A percentile compares a stretch with the other conserved stretches of the same genome.
Evolutionary conservation across 1,284 basidiomycete species (phyloP).

Genomic region (Meripilus lineatus): DNA sequence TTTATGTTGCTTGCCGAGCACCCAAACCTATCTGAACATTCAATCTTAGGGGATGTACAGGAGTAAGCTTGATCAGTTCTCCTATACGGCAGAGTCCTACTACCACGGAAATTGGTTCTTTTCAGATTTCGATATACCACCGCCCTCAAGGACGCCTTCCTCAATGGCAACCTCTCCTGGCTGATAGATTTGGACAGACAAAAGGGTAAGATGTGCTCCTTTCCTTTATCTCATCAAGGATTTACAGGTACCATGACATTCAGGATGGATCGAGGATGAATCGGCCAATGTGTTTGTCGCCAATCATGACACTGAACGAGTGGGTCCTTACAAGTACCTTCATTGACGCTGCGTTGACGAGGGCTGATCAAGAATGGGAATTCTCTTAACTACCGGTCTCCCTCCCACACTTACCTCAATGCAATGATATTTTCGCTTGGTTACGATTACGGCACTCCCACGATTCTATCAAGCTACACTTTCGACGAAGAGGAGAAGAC

Average conservation of each 20-base stretch:
- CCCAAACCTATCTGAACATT: slow-evolving; percentile 2
- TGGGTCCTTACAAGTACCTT: slow-evolving; percentile 21
- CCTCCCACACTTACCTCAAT: slow-evolving; percentile 56
- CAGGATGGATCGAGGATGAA: slow-evolving; percentile 53
- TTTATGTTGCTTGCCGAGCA: neutral
- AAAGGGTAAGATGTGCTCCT: slow-evolving; percentile 29
- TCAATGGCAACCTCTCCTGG: slow-evolving; percentile 42
- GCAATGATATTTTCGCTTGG: slow-evolving; percentile 63
- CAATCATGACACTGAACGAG: slow-evolving; percentile 69
- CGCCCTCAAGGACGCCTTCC: slow-evolving; percentile 48
- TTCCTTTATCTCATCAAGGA: neutral
- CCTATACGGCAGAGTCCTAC: neutral
- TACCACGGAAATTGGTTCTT: neutral
- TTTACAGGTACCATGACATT: no score
- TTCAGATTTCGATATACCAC: slow-evolving; percentile 59
- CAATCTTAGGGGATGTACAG: slow-evolving; percentile 50
- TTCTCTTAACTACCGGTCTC: slow-evolving; percentile 54
- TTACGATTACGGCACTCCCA: slow-evolving; percentile 62
- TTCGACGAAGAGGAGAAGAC: slow-evolving; percentile 42
- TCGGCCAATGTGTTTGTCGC: slow-evolving; percentile 63
- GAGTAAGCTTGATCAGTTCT: slow-evolving; percentile 40
- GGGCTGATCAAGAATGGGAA: slow-evolving; percentile 41
- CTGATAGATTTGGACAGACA: slow-evolving; percentile 50
- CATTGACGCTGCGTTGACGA: no score
- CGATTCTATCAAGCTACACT: slow-evolving; percentile 59